Conservation (phyloP, 2,329 filamentous ascomycete genomes). For the Botrytis paeoniae region DNA sequence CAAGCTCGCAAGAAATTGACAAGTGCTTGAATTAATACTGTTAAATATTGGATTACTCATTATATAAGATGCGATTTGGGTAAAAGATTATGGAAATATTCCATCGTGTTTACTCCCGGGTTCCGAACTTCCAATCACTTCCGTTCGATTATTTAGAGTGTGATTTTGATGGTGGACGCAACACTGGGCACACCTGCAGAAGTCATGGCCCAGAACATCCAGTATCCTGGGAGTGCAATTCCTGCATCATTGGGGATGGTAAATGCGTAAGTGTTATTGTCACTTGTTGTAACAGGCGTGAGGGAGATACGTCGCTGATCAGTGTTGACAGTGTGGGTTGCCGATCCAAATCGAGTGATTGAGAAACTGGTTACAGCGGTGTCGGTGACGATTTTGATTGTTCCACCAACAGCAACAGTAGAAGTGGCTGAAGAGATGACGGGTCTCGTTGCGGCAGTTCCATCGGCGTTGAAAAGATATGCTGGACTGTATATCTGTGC, state of each 20-base stretch:
- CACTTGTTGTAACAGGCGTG: conserved; percentile 31
- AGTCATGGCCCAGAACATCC: conserved; percentile 52
- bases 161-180: conserved; percentile 28
- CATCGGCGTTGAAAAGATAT: conserved; percentile 51
- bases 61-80: background rate
- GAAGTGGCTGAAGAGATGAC: conserved; percentile 41
- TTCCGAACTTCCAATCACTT: background rate
- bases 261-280: conserved; percentile 40
- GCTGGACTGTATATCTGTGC: conserved; percentile 54
- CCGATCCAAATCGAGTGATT: conserved; percentile 48
- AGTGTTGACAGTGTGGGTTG: conserved; percentile 56
- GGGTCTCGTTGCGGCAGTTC: conserved; percentile 43
- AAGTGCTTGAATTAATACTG: background rate
- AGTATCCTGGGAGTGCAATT: conserved; percentile 51
- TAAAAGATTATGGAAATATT: too few relatives aligned
- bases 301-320: conserved; percentile 55
- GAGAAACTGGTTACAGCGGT: conserved; percentile 39
- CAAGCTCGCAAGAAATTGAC: background rate
- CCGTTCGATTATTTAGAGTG: background rate
- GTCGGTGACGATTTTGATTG: conserved; percentile 38
- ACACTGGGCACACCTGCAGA: conserved; percentile 46
- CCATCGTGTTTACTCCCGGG: background rate
- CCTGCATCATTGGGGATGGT: conserved; percentile 48
- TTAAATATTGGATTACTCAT: background rate
- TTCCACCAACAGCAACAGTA: conserved; percentile 36